Percentiles rank a stretch among this genome's conserved stretches.
Conservation (phyloP, 495 filamentous ascomycete genomes). For the Hyaloscypha finlandica region DNA sequence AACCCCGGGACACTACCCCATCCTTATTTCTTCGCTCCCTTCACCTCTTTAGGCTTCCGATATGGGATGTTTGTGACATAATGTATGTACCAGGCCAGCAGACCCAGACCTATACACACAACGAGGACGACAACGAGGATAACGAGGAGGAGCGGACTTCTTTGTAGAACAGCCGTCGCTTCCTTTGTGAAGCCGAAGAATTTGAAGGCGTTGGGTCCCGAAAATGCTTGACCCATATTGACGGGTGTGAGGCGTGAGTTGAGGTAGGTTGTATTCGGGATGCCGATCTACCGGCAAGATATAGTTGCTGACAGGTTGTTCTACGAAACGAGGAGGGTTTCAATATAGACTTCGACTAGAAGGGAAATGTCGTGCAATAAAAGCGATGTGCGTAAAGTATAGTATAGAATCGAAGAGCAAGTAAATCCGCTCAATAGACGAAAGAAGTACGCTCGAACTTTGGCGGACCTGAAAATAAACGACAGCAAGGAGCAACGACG, state of each 20-base stretch:
- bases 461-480: background rate
- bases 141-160: slow-evolving; percentile 27
- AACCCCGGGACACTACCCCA: background rate
- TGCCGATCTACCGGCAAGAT: background rate
- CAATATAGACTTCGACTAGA: background rate
- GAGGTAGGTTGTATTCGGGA: background rate
- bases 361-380: background rate
- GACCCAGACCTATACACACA: slow-evolving; percentile 4
- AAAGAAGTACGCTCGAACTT: background rate
- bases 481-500: background rate
- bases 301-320: background rate
- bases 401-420: slow-evolving; percentile 6
- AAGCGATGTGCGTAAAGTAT: background rate
- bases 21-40: slow-evolving; percentile 23
- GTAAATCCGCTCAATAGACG: slow-evolving; percentile 18
- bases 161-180: slow-evolving; percentile 29
- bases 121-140: slow-evolving; percentile 23
- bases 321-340: background rate
- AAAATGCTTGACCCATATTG: slow-evolving; percentile 34
- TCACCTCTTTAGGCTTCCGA: slow-evolving; percentile 27
- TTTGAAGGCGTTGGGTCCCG: slow-evolving; percentile 34
- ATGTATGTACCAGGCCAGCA: slow-evolving; percentile 29
- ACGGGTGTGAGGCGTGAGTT: background rate
- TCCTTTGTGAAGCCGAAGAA: slow-evolving; percentile 32
- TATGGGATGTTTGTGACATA: slow-evolving; percentile 29